Base-by-base conservation (phyloP, 2,329 filamentous ascomycete genomes). In the Trichoderma cornu-damae region DNA sequence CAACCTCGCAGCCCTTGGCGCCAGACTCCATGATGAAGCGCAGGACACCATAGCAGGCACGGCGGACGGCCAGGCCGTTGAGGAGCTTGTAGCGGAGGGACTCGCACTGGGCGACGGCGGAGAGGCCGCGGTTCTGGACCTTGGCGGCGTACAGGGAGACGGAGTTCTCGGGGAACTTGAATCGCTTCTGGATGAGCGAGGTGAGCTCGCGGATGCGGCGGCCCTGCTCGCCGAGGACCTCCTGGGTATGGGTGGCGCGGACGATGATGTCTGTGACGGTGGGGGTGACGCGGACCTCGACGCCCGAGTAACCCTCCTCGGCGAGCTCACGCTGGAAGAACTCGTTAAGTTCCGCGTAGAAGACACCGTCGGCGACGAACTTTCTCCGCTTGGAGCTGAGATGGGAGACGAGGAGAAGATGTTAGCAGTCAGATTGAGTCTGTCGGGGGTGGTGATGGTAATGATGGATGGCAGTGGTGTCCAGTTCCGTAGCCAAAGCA, bases 231-330 rank as follows among this genome's bases (percentile, higher is more conserved):
- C 94, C 94, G 74, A 99, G 90, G 70, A 99, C 95, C 84, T 99
- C 95, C 84, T 99, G 94, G 75, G 94, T 99, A 88, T 99, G 94
- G 75, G 94, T 99, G 76, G 94, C 94, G 79, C 94, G 94, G 85
- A 99, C 96, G 86, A 99, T 97, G 86, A 97, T 97, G 82, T 97
- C 94, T 84, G 94, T 99, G 76, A 99, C 94, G 78, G 94, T 99
- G 69, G 94, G 94, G 71, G 94, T 99, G 72, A 99, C 94, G 84
- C 95, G 90, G 82, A 99, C 94, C 84, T 99, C 95, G 78, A 99
- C 94, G 77, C 94, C 94, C 59, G 94, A 99, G 87, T 99, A 99
- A 72, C 94, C 94, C 84, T 99, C 95, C 87, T 99, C 94, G 76
- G 94, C 94, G 77, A 99, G 85, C 83, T 99, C 94, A 79, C 94